These are phyloP conservation scores for Talaromyces atroroseus DNA, from an alignment of 2,329 filamentous ascomycete species.

Conservation along the genomic window DNA sequence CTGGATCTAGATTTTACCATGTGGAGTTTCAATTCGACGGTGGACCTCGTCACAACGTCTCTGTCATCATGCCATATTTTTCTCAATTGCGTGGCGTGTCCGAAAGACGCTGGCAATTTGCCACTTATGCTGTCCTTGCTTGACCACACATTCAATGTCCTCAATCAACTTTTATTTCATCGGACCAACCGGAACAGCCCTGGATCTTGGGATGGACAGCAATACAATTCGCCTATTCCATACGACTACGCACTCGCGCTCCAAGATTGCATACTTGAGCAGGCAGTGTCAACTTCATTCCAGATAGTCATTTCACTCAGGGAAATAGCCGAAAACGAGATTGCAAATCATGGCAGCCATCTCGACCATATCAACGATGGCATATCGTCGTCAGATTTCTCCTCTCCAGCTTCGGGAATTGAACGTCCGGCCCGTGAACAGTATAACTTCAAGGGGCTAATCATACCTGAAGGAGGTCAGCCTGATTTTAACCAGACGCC, in stretches of 20 bases:
- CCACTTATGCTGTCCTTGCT: constrained; percentile 26
- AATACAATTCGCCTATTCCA: not conserved
- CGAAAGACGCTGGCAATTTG: constrained; percentile 26
- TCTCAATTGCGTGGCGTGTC: constrained; percentile 26
- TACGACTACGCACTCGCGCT: constrained; percentile 4
- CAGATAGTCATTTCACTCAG: constrained; percentile 4
- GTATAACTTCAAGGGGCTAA: not conserved
- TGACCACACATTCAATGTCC: constrained; percentile 26
- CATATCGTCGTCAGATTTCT: not conserved
- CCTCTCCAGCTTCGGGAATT: not conserved
- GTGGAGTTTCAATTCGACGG: constrained; percentile 28
- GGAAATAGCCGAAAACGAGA: not conserved
- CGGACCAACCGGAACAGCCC: not conserved
- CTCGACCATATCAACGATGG: constrained; percentile 1
- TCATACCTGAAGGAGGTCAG: not conserved
- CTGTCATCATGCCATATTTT: constrained; percentile 26
- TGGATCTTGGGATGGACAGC: not conserved
- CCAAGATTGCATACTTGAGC: constrained; percentile 7
- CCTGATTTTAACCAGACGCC: not conserved
- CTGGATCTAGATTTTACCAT: constrained; percentile 18
- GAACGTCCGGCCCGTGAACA: not conserved
- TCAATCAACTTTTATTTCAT: constrained; percentile 26
- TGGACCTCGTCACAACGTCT: constrained; percentile 27
- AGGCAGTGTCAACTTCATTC: not conserved
- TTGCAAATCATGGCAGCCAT: not conserved